Conservation (phyloP, 129 eudicot species). For the Mikania micrantha region DNA sequence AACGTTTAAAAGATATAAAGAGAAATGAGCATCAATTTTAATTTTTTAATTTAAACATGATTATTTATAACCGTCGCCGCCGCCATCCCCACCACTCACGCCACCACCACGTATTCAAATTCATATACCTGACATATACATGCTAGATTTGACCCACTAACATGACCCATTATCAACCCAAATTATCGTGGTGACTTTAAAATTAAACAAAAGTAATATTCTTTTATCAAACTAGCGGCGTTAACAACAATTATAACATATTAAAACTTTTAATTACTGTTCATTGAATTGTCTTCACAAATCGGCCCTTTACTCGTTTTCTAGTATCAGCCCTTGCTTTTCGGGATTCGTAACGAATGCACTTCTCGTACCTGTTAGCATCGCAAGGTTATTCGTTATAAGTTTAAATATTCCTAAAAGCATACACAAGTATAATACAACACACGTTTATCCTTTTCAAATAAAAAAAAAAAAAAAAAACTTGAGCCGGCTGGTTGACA, state of each 20-base stretch:
- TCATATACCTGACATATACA: too few relatives aligned
- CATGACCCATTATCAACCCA: too few relatives aligned
- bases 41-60: too few relatives aligned
- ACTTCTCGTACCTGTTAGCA: conserved; percentile 37
- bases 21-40: too few relatives aligned
- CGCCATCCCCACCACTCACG: too few relatives aligned
- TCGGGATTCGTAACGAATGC: conserved; percentile 39
- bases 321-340: conserved; percentile 49
- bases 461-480: too few relatives aligned
- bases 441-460: not conserved
- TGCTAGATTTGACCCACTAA: too few relatives aligned
- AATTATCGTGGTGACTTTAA: too few relatives aligned
- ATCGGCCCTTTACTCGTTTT: conserved; percentile 46
- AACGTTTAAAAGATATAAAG: too few relatives aligned
- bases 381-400: not conserved
- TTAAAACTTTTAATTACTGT: not conserved
- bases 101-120: too few relatives aligned
- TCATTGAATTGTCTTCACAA: conserved; percentile 39
- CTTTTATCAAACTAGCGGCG: conserved; percentile 5
- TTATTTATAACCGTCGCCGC: too few relatives aligned
- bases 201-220: conserved; percentile 1
- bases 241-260: not conserved
- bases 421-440: not conserved
- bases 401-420: not conserved
- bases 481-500: not conserved